Evolutionary conservation across 2,329 filamentous ascomycete species (phyloP), one percentile per base, ranked within the genome.

Genomic region (Aureobasidium subglaciale): DNA sequence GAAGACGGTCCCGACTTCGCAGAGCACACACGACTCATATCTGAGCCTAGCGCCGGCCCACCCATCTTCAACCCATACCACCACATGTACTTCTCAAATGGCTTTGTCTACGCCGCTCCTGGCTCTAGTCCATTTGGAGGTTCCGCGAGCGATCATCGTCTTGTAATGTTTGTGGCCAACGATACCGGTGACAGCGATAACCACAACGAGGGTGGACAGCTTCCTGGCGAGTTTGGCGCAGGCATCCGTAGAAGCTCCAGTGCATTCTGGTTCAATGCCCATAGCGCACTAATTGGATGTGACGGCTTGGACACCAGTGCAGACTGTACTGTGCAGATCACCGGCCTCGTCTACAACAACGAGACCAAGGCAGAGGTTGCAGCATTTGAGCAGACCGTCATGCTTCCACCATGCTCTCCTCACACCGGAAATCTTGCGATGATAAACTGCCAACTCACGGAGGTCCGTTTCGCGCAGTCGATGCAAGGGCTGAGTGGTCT

Each of bases 191-290:
- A 48, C 53, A 59, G 34, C 34, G 42, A 61, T 37, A 59, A 62
- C n/a, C 69, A 69, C 27, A 62, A 63, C 3, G 57, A 73, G 27
- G 69, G 70, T 20, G 62, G 64, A 3, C 57, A 73, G 30, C 62
- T 69, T 3, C 68, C 71, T 1, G 77, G 77, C 13, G 74, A 76
- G 55, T 72, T 81, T 56, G 72, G 73, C 6, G 73, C 73, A 9
- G 75, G 76, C 2, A 69, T 70, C 25, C 71, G 71, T 11, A 70
- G 71, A 10, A 65, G 64, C 25, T 67, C 74, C 48, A 63, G 69
- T 10, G 71, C 71, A 9, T 80, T 75, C 68, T 78, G 75, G 72
- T 80, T 81, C 68, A 70, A 78, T 61, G 74, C 74, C 2, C 68
- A 69, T 56, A 71, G 68, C 37, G 75, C 69, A 1, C 75, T 68